These are phyloP conservation scores for Ceratocystis huliohia DNA, from an alignment of 2,329 filamentous ascomycete species.

Conservation along the genomic window DNA sequence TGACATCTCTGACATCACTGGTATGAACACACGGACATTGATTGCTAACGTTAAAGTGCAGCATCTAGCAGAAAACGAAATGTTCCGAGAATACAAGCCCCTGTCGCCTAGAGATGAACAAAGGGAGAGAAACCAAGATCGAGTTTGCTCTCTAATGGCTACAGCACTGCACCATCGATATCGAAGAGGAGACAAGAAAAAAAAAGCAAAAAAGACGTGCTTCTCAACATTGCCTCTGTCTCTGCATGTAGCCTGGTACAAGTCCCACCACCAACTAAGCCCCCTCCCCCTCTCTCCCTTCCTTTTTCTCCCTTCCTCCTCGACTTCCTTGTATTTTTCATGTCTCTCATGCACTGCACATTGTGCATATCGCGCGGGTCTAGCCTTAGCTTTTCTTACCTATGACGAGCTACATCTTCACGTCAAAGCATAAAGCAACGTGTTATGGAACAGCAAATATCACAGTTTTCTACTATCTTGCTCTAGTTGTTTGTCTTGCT, in stretches of 20 bases:
- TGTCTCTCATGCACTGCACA: neutral
- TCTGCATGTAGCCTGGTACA: constrained; percentile 1
- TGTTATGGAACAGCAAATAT: neutral
- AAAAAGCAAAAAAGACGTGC: neutral
- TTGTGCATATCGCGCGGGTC: neutral
- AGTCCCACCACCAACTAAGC: neutral
- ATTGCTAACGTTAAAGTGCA: neutral
- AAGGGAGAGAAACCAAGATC: too few relatives aligned
- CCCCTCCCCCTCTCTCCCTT: too few relatives aligned
- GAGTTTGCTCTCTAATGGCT: neutral
- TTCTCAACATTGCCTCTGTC: neutral
- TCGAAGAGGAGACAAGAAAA: neutral
- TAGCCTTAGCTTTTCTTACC: neutral
- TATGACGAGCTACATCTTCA: constrained; percentile 9
- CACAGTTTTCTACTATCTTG: neutral
- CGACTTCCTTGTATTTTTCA: neutral
- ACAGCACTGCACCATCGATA: neutral
- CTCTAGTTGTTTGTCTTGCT: neutral
- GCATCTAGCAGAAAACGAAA: neutral
- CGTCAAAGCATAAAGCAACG: neutral
- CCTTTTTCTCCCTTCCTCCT: neutral
- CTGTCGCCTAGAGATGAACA: neutral
- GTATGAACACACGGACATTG: neutral
- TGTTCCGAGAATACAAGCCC: neutral
- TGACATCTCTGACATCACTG: neutral